Evolutionary conservation across 2,329 filamentous ascomycete species (phyloP).

Genomic region (Lasiodiplodia theobromae): DNA sequence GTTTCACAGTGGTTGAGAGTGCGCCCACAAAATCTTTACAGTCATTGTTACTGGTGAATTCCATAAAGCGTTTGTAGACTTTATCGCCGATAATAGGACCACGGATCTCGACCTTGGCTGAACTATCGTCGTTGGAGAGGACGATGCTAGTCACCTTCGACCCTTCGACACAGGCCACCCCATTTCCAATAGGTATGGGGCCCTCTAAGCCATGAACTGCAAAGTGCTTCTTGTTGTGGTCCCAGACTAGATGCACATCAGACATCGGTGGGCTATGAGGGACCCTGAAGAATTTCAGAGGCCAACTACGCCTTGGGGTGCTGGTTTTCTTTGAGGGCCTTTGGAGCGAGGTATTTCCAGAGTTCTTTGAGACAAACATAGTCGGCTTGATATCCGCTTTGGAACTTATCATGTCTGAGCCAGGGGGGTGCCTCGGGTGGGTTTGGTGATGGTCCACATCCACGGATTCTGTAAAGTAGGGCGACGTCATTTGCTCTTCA

Average conservation of each 20-base stretch:
- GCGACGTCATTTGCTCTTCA: neutral
- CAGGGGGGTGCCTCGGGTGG: neutral
- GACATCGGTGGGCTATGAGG: neutral
- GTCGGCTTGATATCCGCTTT: conserved; percentile 6
- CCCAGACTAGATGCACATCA: neutral
- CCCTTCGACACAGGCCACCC: neutral
- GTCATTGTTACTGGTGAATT: neutral
- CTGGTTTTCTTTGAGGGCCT: neutral
- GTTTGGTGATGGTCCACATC: neutral
- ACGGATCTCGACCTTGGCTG: neutral
- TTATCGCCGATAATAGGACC: neutral
- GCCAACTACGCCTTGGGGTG: neutral
- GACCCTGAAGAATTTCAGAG: neutral
- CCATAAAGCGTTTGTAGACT: neutral
- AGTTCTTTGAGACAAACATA: neutral
- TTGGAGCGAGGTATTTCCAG: neutral
- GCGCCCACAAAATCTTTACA: neutral
- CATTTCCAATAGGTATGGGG: neutral
- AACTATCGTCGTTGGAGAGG: neutral
- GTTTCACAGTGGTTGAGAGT: neutral
- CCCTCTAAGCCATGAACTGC: neutral
- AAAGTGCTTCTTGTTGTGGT: neutral
- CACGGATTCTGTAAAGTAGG: neutral
- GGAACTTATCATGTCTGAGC: neutral
- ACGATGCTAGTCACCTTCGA: neutral